phyloP scores from a whole-genome alignment of 176 grass and related monocot species.

The Rhynchospora breviuscula region DNA sequence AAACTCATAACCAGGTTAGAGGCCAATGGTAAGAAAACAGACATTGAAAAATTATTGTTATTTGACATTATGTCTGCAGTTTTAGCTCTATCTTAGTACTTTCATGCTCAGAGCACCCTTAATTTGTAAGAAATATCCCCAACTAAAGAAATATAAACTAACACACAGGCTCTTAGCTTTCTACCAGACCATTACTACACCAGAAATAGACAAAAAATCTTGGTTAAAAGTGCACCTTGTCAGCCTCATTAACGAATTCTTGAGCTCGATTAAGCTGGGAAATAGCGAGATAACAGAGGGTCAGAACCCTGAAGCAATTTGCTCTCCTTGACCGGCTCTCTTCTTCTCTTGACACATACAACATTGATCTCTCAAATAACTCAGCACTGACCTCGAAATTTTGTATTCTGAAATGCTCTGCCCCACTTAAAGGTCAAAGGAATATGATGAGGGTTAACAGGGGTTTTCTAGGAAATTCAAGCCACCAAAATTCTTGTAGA shows the following conservation, averaged over 20 bases:
- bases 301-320: slow-evolving; percentile 75
- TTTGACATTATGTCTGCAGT: neutral
- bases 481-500: neutral
- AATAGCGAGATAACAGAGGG: slow-evolving; percentile 66
- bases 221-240: slow-evolving; percentile 44
- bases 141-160: neutral
- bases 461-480: neutral
- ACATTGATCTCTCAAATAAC: slow-evolving; percentile 88
- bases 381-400: slow-evolving; percentile 54
- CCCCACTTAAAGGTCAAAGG: slow-evolving; percentile 35
- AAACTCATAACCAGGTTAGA: neutral
- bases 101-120: neutral
- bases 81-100: neutral
- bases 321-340: slow-evolving; percentile 62
- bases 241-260: slow-evolving; percentile 71
- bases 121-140: neutral
- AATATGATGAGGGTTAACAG: neutral
- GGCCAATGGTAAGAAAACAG: neutral
- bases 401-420: slow-evolving; percentile 68
- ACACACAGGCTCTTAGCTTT: neutral
- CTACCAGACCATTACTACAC: neutral
- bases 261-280: slow-evolving; percentile 63
- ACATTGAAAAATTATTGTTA: neutral
- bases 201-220: neutral
- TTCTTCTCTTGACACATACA: slow-evolving; percentile 72